Evolutionary conservation across 1,284 basidiomycete genomes (phyloP).

Genomic region (Chondrostereum purpureum): DNA sequence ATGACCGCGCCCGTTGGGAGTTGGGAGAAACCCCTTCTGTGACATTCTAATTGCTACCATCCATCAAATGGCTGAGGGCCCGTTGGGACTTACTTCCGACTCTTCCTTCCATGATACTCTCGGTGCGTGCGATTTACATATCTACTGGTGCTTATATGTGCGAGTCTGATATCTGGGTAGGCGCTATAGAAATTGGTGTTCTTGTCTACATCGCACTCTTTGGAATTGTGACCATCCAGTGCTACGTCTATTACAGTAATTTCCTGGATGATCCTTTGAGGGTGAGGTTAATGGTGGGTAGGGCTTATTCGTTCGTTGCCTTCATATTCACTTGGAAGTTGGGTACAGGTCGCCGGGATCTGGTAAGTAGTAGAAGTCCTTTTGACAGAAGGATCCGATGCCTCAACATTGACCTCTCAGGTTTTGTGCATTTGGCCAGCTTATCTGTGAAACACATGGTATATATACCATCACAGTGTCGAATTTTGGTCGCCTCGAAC

Average conservation of each 20-base stretch:
- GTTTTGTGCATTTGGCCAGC: neutral
- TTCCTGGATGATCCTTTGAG: neutral
- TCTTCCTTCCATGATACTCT: neutral
- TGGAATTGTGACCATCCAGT: neutral
- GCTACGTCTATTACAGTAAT: neutral
- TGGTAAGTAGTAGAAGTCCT: neutral
- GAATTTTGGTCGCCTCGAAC: neutral
- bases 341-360: neutral
- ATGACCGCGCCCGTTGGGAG: too few species aligned
- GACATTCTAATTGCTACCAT: too few species aligned
- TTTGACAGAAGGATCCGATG: too few species aligned
- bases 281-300: neutral
- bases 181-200: neutral
- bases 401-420: too few species aligned
- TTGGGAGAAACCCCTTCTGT: too few species aligned
- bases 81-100: neutral
- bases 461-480: neutral
- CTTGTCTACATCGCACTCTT: neutral
- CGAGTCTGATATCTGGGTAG: neutral
- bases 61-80: neutral
- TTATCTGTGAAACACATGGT: neutral
- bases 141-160: neutral
- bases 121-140: neutral
- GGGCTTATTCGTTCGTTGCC: too few species aligned
- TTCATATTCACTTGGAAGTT: too few species aligned